Base-by-base conservation (phyloP, 2,329 filamentous ascomycete species). In the Pseudopyrenochaeta lycopersici region DNA sequence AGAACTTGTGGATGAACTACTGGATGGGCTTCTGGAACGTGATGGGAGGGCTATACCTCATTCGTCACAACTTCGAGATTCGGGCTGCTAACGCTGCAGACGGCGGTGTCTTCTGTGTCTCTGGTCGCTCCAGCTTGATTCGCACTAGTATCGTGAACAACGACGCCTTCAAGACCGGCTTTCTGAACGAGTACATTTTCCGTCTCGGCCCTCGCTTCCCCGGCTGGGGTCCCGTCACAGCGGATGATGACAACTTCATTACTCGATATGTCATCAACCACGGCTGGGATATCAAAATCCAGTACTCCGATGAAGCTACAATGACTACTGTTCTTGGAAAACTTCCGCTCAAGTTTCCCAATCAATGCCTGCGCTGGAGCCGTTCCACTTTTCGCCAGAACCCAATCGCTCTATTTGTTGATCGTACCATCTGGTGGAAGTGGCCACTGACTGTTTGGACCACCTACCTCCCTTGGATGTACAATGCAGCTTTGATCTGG, bases 281-380 rank as follows among this genome's bases (percentile, higher is more conserved):
- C 2, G 77, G 77, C 5, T 84, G 77, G 76, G 71, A 77, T 3
- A 77, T 86, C 46, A 78, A 79, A 49, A 80, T 87, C 41, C 85
- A 88, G 63, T 79, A 80, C 50, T 76, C 75, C 2, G 56, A 75
- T 0, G 80, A 85, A 5, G 76, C 80, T 0, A 73, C 76, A 0
- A 76, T 88, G 31, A 74, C 78, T 20, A 88, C 84, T 0, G 77
- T 75, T 0, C 72, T 88, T 1, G 66, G 62, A 2, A 32, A 17
- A 3, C 46, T 52, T 15, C 54, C 46, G 0, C 54, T 60, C 20
- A 68, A 65, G 20, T 73, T 63, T 35, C 4, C 49, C 1, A 23
- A 53, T 1, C 64, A 72, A 39, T 72, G 67, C 30, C 7, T 46
- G 4, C 71, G 68, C 27, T 71, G 68, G 71, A 62, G 58, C 9